phyloP scores from a whole-genome alignment of 2,329 filamentous ascomycete genomes.

The Dactylellina cionopaga region DNA sequence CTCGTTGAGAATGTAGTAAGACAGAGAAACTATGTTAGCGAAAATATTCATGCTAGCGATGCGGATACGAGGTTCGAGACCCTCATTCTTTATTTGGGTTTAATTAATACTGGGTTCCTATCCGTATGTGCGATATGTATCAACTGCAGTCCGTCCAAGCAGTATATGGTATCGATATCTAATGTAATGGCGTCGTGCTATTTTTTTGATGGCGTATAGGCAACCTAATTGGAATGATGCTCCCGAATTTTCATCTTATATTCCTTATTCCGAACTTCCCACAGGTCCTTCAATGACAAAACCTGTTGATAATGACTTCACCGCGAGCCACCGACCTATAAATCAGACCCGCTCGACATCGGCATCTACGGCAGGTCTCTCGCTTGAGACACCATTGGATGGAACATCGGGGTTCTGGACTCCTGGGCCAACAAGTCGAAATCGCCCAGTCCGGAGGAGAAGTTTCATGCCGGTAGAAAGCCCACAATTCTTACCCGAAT shows the following conservation, averaged over 20 bases:
- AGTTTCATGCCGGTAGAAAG: slow-evolving; percentile 13
- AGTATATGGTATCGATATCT: too few relatives aligned
- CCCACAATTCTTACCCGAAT: slow-evolving; percentile 15
- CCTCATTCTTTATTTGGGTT: not conserved
- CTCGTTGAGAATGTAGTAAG: slow-evolving; percentile 22
- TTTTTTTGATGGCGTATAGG: too few relatives aligned
- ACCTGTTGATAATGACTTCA: not conserved
- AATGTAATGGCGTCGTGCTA: too few relatives aligned
- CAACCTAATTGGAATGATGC: not conserved
- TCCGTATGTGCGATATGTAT: too few relatives aligned
- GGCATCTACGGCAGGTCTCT: not conserved
- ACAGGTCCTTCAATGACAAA: not conserved
- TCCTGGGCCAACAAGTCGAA: too few relatives aligned
- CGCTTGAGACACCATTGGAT: not conserved
- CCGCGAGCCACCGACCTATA: not conserved
- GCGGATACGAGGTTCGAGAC: not conserved
- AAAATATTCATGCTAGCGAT: not conserved
- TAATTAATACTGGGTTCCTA: too few relatives aligned
- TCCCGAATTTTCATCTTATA: not conserved
- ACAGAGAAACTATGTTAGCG: slow-evolving; percentile 3
- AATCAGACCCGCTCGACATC: not conserved
- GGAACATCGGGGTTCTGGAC: not conserved
- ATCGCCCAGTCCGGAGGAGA: too few relatives aligned
- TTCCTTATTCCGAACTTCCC: slow-evolving; percentile 5
- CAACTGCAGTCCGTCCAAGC: too few relatives aligned